phyloP scores from a whole-genome alignment of 805 yeast species.

The Zygosaccharomyces siamensis region DNA sequence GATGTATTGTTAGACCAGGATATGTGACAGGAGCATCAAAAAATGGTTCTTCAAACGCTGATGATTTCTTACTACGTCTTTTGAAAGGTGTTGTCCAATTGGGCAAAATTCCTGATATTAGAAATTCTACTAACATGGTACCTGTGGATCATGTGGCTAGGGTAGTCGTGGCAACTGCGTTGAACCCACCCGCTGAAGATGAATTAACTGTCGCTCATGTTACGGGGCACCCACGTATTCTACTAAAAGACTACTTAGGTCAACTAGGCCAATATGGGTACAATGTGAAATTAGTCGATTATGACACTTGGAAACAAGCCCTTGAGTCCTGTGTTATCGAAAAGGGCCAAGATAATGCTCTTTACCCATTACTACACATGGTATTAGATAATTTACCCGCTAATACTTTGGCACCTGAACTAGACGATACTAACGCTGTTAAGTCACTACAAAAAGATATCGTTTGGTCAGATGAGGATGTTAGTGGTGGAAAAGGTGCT shows the following conservation, averaged over 20 bases:
- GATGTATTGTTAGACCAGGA: slow-evolving; percentile 92
- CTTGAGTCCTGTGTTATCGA: slow-evolving; percentile 76
- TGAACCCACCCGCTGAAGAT: slow-evolving; percentile 58
- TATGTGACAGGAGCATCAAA: slow-evolving; percentile 82
- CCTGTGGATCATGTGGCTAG: slow-evolving; percentile 98
- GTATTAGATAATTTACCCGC: slow-evolving; percentile 89
- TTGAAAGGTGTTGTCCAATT: slow-evolving; percentile 90
- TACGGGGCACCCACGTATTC: slow-evolving; percentile 93
- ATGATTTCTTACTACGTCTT: slow-evolving; percentile 91
- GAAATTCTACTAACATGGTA: slow-evolving; percentile 88
- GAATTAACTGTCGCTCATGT: slow-evolving; percentile 80
- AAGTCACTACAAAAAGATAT: slow-evolving; percentile 59
- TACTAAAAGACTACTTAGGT: slow-evolving; percentile 69
- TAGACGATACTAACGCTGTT: slow-evolving; percentile 83
- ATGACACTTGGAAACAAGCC: slow-evolving; percentile 70
- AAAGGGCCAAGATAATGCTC: slow-evolving; percentile 72
- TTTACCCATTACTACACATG: slow-evolving; percentile 89
- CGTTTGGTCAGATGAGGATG: slow-evolving; percentile 60
- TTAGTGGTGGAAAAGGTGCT: slow-evolving; percentile 72
- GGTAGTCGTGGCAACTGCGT: slow-evolving; percentile 75
- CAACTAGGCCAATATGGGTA: slow-evolving; percentile 70
- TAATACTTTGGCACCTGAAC: slow-evolving; percentile 90
- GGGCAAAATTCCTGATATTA: slow-evolving; percentile 78
- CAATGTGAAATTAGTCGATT: slow-evolving; percentile 54
- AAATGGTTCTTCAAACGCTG: slow-evolving; percentile 91